Base-by-base conservation (phyloP, 805 yeast species). In the Pichia pseudocactophila region DNA sequence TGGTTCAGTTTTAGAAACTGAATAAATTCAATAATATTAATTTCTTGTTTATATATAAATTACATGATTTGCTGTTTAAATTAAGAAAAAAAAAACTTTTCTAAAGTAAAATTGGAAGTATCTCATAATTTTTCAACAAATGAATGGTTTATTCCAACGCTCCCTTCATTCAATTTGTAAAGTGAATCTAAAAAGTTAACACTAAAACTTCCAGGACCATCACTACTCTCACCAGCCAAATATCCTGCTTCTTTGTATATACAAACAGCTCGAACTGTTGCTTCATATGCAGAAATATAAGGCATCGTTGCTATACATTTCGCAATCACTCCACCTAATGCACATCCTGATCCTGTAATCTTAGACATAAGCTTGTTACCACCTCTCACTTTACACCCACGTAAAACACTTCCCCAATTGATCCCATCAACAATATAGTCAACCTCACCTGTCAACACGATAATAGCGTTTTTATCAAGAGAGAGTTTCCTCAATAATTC, bases 271-370 rank as follows among this genome's bases (percentile, higher is more conserved):
- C 68, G 65, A 3, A 68, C 65, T 0, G 76, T 73, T 1, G 81
- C 76, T 7, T 56, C 58, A 44, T 69, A 70, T 0, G 69, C 52
- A 41, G 64, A 61, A 13, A 32, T 30, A 7, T 53, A 59, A 1
- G 68, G 61, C 41, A 59, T 52, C 2, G 76, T 73, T 3, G 79
- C 79, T 2, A 77, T 57, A 45, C 65, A 70, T 1, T 83, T 66
- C 0, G 83, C 79, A 41, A 86, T 75, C 0, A 76, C 71, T 36
- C 88, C 77, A 1, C 95, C 95, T 31, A 87, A 61, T 0, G 90
- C 74, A 48, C 96, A 87, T 0, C 96, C 96, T 2, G 88, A 68
- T 0, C 94, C 95, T 0, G 95, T 86, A 5, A 86, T 73, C 10
- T 64, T 57, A 0, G 80, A 80, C 82, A 86, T 78, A 15, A 78